Evolutionary conservation across 441 rosid genomes (phyloP).

Genomic region (Eutrema salsugineum): DNA sequence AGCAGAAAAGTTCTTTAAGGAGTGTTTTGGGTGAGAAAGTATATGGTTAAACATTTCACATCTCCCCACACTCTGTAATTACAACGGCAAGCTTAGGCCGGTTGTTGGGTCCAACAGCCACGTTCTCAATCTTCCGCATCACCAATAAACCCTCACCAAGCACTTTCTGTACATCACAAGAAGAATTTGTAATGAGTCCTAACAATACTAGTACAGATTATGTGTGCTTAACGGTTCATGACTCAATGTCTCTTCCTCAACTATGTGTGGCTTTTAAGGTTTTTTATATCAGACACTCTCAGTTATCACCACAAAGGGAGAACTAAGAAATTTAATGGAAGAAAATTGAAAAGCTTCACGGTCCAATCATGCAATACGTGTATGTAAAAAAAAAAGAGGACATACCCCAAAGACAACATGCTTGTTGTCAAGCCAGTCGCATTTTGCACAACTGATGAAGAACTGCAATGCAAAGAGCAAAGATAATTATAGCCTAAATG

Average conservation of each 20-base stretch:
- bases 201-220: neutral
- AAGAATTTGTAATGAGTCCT: slow-evolving; percentile 9
- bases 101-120: slow-evolving; percentile 89
- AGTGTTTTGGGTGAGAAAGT: neutral
- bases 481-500: neutral
- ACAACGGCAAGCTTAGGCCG: slow-evolving; percentile 75
- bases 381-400: neutral
- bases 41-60: slow-evolving; percentile 38
- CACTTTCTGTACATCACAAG: slow-evolving; percentile 55
- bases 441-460: slow-evolving; percentile 88
- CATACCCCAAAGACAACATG: slow-evolving; percentile 97
- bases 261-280: neutral
- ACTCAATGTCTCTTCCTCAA: neutral
- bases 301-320: neutral
- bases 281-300: neutral
- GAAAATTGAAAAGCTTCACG: neutral
- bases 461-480: slow-evolving; percentile 55
- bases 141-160: slow-evolving; percentile 93
- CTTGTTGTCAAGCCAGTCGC: slow-evolving; percentile 98
- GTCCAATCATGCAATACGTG: neutral
- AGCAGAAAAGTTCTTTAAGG: neutral
- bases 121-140: slow-evolving; percentile 87
- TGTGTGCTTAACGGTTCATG: neutral
- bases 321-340: neutral
- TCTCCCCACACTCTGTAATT: slow-evolving; percentile 93